Evolutionary conservation across 768 basidiomycete genomes (phyloP).

Genomic region (Pleurotus cornucopiae): DNA sequence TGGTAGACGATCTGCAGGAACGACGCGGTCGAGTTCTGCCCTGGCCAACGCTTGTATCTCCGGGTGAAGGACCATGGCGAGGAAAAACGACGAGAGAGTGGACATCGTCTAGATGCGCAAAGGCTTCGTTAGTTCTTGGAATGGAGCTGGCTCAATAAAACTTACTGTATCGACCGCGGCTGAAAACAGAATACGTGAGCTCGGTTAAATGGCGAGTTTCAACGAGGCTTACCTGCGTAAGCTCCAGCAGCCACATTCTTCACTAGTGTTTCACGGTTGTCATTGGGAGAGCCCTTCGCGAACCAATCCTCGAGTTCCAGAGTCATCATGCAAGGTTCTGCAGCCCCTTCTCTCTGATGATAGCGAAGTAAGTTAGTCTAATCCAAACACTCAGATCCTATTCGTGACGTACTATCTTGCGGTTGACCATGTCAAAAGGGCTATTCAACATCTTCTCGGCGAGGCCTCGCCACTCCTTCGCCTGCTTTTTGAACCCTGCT

Average conservation of each 20-base stretch:
- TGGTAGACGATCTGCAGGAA: slow-evolving; percentile 24
- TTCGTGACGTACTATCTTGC: slow-evolving; percentile 19
- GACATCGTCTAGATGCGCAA: slow-evolving; percentile 11
- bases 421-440: slow-evolving; percentile 28
- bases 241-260: slow-evolving; percentile 21
- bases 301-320: slow-evolving; percentile 14
- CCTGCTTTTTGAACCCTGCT: slow-evolving; percentile 37
- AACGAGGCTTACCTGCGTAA: slow-evolving; percentile 16
- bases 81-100: slow-evolving; percentile 19
- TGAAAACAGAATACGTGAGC: neutral
- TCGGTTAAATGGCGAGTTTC: no score
- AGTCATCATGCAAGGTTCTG: slow-evolving; percentile 16
- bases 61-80: slow-evolving; percentile 24
- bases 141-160: slow-evolving; percentile 8
- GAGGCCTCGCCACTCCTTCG: slow-evolving; percentile 28
- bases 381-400: neutral
- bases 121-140: slow-evolving; percentile 15
- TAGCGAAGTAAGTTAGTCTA: neutral
- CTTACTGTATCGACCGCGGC: slow-evolving; percentile 15
- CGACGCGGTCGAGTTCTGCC: slow-evolving; percentile 22
- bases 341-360: slow-evolving; percentile 10
- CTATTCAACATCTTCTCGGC: slow-evolving; percentile 30
- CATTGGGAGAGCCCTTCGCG: slow-evolving; percentile 10
- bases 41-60: slow-evolving; percentile 17
- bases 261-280: slow-evolving; percentile 16